Conservation (phyloP, 2,329 filamentous ascomycete genomes). For the Hymenoscyphus linearis region DNA sequence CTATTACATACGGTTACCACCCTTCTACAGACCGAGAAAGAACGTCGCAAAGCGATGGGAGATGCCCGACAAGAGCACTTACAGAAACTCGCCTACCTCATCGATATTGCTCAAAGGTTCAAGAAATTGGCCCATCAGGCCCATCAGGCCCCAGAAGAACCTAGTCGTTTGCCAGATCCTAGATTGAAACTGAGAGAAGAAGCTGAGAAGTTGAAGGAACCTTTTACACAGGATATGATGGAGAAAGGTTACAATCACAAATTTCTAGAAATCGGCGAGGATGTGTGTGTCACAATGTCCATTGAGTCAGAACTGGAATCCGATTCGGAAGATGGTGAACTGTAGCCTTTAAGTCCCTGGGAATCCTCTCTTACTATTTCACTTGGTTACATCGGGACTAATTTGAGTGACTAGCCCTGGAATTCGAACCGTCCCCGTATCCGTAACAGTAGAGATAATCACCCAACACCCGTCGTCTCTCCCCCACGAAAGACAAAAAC, state of each 20-base stretch:
- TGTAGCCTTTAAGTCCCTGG: not conserved
- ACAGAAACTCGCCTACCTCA: slow-evolving; percentile 28
- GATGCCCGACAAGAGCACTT: slow-evolving; percentile 23
- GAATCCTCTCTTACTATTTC: too few relatives aligned
- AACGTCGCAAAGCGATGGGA: slow-evolving; percentile 20
- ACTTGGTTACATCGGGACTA: not conserved
- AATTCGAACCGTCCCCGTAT: not conserved
- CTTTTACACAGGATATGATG: slow-evolving; percentile 30
- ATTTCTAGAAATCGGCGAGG: slow-evolving; percentile 24
- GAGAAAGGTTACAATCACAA: slow-evolving; percentile 24
- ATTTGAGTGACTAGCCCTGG: not conserved
- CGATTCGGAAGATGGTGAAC: not conserved
- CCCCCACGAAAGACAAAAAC: not conserved
- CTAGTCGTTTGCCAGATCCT: slow-evolving; percentile 21
- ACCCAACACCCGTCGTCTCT: not conserved
- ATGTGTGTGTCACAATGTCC: not conserved
- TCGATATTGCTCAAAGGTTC: slow-evolving; percentile 24
- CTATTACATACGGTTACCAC: slow-evolving; percentile 24
- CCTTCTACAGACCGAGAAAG: slow-evolving; percentile 18
- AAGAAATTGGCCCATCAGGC: slow-evolving; percentile 13
- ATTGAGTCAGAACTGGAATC: not conserved
- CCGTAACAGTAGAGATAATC: not conserved
- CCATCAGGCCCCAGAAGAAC: slow-evolving; percentile 25
- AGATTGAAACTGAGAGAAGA: slow-evolving; percentile 27
- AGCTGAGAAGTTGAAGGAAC: slow-evolving; percentile 14